Percentiles rank a stretch among this genome's conserved stretches.
Evolutionary conservation across 78 protist genomes (phyloP).

Genomic region (Chrysochromulina parva): DNA sequence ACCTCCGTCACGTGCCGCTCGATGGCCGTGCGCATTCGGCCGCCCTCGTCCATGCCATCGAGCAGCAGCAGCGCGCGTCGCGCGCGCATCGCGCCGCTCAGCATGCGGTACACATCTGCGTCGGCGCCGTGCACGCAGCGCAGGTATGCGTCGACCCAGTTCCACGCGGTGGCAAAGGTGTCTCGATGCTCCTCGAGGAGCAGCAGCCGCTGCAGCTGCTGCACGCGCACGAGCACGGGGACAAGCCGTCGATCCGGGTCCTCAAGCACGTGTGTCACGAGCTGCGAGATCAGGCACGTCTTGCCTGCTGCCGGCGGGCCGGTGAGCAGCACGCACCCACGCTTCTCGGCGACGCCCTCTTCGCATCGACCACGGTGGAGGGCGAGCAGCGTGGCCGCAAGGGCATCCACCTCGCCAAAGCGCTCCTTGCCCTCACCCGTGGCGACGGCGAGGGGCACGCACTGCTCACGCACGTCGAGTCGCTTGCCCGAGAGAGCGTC

Average conservation of each 20-base stretch:
- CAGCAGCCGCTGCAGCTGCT: neutral
- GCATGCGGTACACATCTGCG: neutral
- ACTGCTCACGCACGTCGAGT: too few species aligned
- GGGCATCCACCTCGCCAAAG: too few species aligned
- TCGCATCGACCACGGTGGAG: too few species aligned
- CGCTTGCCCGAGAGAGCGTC: too few species aligned
- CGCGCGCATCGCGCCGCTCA: neutral
- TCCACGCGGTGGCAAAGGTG: neutral
- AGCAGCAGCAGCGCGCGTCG: conserved; percentile 2
- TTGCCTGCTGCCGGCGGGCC: neutral
- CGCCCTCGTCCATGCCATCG: conserved; percentile 9
- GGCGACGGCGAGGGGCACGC: too few species aligned
- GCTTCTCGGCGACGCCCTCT: too few species aligned
- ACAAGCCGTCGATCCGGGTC: neutral
- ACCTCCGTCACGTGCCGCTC: neutral
- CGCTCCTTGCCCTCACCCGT: neutral
- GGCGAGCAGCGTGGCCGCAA: too few species aligned
- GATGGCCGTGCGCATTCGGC: neutral
- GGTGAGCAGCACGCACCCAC: neutral
- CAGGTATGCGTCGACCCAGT: conserved; percentile 7
- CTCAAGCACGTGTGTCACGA: neutral
- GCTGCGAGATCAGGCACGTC: neutral
- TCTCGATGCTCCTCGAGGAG: neutral
- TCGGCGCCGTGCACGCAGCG: neutral
- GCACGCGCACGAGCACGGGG: neutral